Conservation (phyloP, 2,329 filamentous ascomycete species). For the Coleophoma crateriformis region DNA sequence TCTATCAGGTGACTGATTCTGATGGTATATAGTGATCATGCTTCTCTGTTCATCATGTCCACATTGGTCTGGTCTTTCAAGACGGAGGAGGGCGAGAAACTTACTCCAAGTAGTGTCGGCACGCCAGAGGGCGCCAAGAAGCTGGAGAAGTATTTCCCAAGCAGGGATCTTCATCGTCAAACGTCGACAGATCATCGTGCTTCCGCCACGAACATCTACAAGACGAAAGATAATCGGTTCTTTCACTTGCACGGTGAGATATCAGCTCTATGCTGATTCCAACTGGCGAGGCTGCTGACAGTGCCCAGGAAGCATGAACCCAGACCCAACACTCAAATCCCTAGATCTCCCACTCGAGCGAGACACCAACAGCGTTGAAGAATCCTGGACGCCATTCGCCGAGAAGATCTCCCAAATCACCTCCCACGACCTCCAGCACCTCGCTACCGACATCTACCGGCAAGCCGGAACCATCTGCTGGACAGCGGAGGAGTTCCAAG, state of each 20-base stretch:
- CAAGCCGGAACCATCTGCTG: conserved; percentile 14
- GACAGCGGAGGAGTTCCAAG: conserved; percentile 15
- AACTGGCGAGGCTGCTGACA: neutral
- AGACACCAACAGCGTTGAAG: conserved; percentile 17
- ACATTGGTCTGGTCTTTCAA: conserved; percentile 5
- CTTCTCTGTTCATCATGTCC: conserved; percentile 26
- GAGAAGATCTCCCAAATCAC: conserved; percentile 6
- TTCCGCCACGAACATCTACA: conserved; percentile 39
- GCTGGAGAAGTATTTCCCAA: conserved; percentile 15
- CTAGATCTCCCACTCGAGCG: conserved; percentile 27
- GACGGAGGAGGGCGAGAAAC: conserved; percentile 2
- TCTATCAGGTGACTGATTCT: conserved; percentile 13
- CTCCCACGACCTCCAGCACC: conserved; percentile 5
- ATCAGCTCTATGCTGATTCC: too few species aligned
- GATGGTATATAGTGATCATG: conserved; percentile 28
- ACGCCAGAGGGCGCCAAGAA: conserved; percentile 1
- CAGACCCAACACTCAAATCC: conserved; percentile 32
- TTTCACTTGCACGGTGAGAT: conserved; percentile 38
- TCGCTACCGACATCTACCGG: conserved; percentile 5
- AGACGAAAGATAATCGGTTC: conserved; percentile 36
- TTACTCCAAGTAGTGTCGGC: neutral
- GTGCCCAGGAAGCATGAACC: conserved; percentile 31
- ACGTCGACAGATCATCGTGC: conserved; percentile 20
- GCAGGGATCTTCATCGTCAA: conserved; percentile 16
- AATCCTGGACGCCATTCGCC: conserved; percentile 26